Base-by-base conservation (phyloP, 257 asterid genomes). In the Nyctanthes arbortristis region DNA sequence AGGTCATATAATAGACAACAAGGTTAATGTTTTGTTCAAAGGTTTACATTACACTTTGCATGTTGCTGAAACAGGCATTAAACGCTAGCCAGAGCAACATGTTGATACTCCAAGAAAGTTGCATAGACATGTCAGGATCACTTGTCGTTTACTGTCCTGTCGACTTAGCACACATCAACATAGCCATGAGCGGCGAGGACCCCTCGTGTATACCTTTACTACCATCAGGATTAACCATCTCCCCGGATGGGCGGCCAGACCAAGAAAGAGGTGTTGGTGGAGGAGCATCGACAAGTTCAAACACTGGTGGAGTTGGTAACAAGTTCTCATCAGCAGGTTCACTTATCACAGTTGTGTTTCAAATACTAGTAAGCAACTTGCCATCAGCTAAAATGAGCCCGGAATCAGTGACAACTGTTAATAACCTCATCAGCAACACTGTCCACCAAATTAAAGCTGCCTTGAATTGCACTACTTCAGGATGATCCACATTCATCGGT, bases 141-240 rank as follows among this genome's bases (percentile, higher is more conserved):
- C 65, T 94, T 0, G 89, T 94, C 1, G 96, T 91, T 18, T 91
- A 86, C 78, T 83, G 93, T 43, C 96, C 99, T 0, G 89, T 94
- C 2, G 99, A 94, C 66, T 73, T 91, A 20, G 85, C 91, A 0
- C 83, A 88, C 18, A 89, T 94, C 84, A 84, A 91, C 89, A 56
- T 91, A 3, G 97, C 95, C 3, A 91, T 89, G 99, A 88, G 96
- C 12, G 99, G 98, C 0, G 98, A 89, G 63, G 98, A 91, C 71
- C 89, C 99, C 0, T 79, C 97, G 0, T 88, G 79, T 81, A 85
- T 91, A 73, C 96, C 96, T 0, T 62, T 94, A 6, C 82, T 85
- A 6, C 96, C 98, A 3, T 91, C 97, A 0, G 99, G 99, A 1
- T 94, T 94, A 86, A 78, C 92, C 0, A 88, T 94, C 52, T 72